Conservation (phyloP, 192 early-diverging fungal species). For the Mortierella alpina region DNA sequence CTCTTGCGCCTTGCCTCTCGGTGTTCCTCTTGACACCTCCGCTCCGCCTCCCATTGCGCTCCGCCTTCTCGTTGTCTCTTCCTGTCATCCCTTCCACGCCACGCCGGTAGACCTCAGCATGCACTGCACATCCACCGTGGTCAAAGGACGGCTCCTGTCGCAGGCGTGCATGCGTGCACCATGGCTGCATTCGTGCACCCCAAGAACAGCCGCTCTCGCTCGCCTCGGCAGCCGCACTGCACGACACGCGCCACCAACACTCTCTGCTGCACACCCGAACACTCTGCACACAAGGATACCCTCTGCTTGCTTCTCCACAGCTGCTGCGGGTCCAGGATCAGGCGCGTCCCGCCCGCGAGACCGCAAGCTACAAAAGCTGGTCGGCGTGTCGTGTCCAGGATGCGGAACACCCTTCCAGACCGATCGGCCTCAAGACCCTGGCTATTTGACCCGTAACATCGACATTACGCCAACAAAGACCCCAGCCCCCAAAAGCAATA, state of each 20-base stretch:
- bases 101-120: no score
- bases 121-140: no score
- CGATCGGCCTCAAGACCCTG: conserved; percentile 11
- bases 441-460: conserved; percentile 22
- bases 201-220: no score
- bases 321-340: not conserved
- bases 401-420: conserved; percentile 40
- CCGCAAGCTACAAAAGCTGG: conserved; percentile 5
- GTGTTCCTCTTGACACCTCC: not conserved
- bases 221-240: no score
- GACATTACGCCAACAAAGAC: not conserved
- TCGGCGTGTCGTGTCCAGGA: conserved; percentile 44
- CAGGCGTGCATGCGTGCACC: no score
- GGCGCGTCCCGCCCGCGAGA: not conserved
- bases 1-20: not conserved
- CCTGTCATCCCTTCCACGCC: no score
- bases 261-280: not conserved
- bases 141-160: no score
- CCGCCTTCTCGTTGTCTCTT: no score
- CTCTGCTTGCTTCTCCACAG: not conserved
- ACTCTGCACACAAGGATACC: not conserved
- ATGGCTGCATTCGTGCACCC: no score
- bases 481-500: not conserved
- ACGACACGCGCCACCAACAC: not conserved
- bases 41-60: not conserved